Percentiles rank a stretch among this genome's conserved stretches.
phyloP scores from a whole-genome alignment of 2,329 filamentous ascomycete species.

The Dactylonectria macrodidyma region DNA sequence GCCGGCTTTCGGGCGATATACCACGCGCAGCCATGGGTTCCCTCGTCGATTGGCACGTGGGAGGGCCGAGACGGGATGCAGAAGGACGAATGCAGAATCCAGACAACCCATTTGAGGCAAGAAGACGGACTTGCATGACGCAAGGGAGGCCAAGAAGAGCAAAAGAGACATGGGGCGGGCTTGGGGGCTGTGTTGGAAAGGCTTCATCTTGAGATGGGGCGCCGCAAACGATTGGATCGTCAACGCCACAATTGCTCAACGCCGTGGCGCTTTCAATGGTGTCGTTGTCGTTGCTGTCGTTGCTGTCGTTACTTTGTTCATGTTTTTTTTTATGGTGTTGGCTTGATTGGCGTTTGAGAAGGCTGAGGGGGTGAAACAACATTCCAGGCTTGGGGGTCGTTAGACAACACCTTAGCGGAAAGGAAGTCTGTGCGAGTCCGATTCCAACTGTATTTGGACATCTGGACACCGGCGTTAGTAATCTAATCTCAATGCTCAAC shows the following conservation, averaged over 20 bases:
- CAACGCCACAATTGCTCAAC: background rate
- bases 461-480: background rate
- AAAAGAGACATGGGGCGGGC: too few species aligned
- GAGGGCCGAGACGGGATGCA: background rate
- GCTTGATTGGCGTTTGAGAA: background rate
- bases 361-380: background rate
- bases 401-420: too few species aligned
- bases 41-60: background rate
- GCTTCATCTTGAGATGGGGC: background rate
- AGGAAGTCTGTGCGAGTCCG: background rate
- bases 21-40: background rate
- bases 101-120: too few species aligned
- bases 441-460: background rate
- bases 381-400: background rate
- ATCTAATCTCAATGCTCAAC: background rate
- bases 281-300: background rate
- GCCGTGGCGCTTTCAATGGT: background rate
- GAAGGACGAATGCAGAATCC: background rate
- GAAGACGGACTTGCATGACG: slow-evolving; percentile 13
- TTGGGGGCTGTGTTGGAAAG: background rate
- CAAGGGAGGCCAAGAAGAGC: slow-evolving; percentile 6
- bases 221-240: background rate
- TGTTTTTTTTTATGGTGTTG: background rate
- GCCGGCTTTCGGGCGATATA: background rate
- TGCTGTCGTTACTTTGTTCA: background rate